Evolutionary conservation across 2,329 filamentous ascomycete species (phyloP).

Genomic region (Trichoderma oligosporum): DNA sequence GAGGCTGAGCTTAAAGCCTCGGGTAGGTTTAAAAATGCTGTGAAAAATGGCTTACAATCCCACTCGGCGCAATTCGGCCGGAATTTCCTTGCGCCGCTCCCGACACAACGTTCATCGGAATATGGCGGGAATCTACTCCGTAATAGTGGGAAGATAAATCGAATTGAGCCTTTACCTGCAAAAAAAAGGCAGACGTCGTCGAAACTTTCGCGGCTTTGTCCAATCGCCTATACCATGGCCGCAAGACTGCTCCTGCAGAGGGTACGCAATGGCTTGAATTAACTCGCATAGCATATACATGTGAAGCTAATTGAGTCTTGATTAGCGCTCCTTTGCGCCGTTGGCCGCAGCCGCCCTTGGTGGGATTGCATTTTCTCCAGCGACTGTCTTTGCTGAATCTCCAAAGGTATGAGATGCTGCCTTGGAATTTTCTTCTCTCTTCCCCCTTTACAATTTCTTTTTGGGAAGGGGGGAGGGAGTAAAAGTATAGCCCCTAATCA

Average conservation of each 20-base stretch:
- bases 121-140: too few relatives aligned
- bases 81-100: too few relatives aligned
- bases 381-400: constrained; percentile 50
- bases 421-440: not conserved
- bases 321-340: constrained; percentile 50
- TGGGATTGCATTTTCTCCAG: constrained; percentile 46
- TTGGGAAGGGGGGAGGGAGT: too few relatives aligned
- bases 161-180: too few relatives aligned
- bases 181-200: too few relatives aligned
- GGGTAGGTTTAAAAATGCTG: too few relatives aligned
- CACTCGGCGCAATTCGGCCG: too few relatives aligned
- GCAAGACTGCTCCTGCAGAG: constrained; percentile 56
- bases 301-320: constrained; percentile 31
- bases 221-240: constrained; percentile 56
- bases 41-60: too few relatives aligned
- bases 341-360: constrained; percentile 51
- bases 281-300: constrained; percentile 17
- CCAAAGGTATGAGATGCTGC: constrained; percentile 41
- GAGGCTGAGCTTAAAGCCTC: too few relatives aligned
- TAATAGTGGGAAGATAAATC: too few relatives aligned
- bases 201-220: constrained; percentile 29
- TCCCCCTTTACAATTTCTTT: not conserved
- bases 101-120: too few relatives aligned
- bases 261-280: constrained; percentile 38
- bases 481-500: not conserved